These are phyloP conservation scores for Cercospora canescens DNA, from an alignment of 2,329 filamentous ascomycete species.

Conservation along the genomic window DNA sequence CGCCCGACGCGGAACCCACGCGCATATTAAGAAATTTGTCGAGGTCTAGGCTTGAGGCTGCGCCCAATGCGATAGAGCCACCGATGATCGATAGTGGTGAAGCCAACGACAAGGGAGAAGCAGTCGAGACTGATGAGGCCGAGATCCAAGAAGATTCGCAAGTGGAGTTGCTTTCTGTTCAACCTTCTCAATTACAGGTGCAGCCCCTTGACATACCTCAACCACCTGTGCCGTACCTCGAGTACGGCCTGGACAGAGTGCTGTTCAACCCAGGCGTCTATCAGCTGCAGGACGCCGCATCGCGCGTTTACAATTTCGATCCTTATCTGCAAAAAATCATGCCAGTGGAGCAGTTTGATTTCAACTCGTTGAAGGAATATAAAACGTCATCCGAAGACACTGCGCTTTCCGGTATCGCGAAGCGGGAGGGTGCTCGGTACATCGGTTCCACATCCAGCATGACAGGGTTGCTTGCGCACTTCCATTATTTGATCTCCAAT, in stretches of 20 bases:
- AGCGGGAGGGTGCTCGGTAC: constrained; percentile 71
- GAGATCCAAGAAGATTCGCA: constrained; percentile 2
- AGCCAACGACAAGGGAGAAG: not conserved
- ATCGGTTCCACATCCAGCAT: constrained; percentile 96
- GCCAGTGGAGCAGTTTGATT: constrained; percentile 91
- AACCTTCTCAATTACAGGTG: constrained; percentile 35
- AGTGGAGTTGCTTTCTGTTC: constrained; percentile 13
- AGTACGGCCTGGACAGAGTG: constrained; percentile 81
- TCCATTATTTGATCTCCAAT: constrained; percentile 84
- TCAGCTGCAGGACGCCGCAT: constrained; percentile 82
- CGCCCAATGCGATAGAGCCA: not conserved
- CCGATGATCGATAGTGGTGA: not conserved
- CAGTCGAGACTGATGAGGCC: not conserved
- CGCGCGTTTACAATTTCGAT: constrained; percentile 93
- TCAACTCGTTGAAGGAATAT: constrained; percentile 79
- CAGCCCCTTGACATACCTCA: constrained; percentile 46
- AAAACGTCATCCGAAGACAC: constrained; percentile 87
- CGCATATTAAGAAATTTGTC: not conserved
- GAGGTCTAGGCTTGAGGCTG: not conserved
- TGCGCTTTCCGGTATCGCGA: constrained; percentile 68
- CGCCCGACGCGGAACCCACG: not conserved
- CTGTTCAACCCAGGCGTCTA: constrained; percentile 95
- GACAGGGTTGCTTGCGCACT: constrained; percentile 83
- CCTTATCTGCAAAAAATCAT: constrained; percentile 92
- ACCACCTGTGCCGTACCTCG: constrained; percentile 61